phyloP scores from a whole-genome alignment of 225 moss, liverwort and hornwort species.

The Polytrichum formosum region DNA sequence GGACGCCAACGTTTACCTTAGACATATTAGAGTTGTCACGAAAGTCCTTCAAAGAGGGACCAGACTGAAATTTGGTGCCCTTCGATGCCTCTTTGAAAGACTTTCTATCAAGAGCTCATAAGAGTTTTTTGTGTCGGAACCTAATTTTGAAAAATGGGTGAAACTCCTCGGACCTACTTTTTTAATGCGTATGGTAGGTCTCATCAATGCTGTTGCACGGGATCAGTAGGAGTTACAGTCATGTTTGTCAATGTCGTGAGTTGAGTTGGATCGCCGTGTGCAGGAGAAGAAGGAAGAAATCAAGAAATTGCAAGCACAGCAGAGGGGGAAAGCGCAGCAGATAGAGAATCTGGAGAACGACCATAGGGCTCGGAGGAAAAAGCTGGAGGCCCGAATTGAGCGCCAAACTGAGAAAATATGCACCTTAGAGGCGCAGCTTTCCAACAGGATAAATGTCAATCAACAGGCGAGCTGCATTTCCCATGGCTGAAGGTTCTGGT shows the following conservation, averaged over 20 bases:
- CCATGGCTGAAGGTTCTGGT: too few relatives aligned
- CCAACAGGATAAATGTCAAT: constrained; percentile 36
- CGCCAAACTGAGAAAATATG: constrained; percentile 38
- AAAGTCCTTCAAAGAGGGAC: too few relatives aligned
- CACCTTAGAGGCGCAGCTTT: constrained; percentile 45
- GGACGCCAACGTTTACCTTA: too few relatives aligned
- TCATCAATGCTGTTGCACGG: background rate
- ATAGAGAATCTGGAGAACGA: constrained; percentile 42
- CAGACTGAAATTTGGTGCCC: too few relatives aligned
- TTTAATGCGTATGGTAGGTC: too few relatives aligned
- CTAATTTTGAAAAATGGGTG: too few relatives aligned
- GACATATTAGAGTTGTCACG: too few relatives aligned
- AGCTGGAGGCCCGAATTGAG: constrained; percentile 30
- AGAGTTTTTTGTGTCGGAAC: too few relatives aligned
- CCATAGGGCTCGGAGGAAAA: constrained; percentile 30
- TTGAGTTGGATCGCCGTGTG: background rate
- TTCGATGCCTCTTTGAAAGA: too few relatives aligned
- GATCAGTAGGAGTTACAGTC: background rate
- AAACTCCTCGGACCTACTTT: too few relatives aligned
- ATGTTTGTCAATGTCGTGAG: background rate
- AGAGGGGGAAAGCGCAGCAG: constrained; percentile 38
- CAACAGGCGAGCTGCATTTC: constrained; percentile 20
- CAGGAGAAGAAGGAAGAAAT: constrained; percentile 42
- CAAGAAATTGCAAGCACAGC: constrained; percentile 33
- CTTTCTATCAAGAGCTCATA: too few relatives aligned